Percentiles rank a stretch among this genome's conserved stretches.
Conservation (phyloP, 805 yeast genomes). For the Teunomyces funiuensis region DNA sequence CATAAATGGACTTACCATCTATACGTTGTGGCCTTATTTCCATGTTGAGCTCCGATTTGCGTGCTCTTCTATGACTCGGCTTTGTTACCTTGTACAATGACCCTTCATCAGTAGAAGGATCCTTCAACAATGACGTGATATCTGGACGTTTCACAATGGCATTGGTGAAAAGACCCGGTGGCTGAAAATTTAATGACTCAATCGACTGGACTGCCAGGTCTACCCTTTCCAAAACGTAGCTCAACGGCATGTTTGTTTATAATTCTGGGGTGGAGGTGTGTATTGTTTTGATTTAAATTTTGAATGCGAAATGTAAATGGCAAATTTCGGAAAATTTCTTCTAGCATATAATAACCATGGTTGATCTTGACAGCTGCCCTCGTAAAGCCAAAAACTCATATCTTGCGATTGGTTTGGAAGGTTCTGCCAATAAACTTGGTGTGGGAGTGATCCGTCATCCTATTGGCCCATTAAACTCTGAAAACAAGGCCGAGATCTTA, state of each 20-base stretch:
- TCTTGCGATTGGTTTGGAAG: constrained; percentile 89
- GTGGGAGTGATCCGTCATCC: constrained; percentile 86
- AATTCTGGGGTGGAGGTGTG: no score
- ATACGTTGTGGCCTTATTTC: constrained; percentile 43
- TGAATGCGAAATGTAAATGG: neutral
- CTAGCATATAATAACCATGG: no score
- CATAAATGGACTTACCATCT: constrained; percentile 46
- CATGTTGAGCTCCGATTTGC: constrained; percentile 6
- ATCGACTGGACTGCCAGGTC: constrained; percentile 43
- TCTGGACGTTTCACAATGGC: constrained; percentile 53
- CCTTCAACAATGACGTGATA: constrained; percentile 58
- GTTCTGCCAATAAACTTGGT: constrained; percentile 95
- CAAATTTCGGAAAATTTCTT: neutral
- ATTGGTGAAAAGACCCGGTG: constrained; percentile 66
- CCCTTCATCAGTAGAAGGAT: constrained; percentile 54
- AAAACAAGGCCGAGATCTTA: constrained; percentile 70
- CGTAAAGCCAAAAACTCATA: constrained; percentile 50
- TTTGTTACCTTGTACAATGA: constrained; percentile 46
- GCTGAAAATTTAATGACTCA: constrained; percentile 45
- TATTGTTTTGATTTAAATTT: neutral
- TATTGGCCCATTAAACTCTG: constrained; percentile 52
- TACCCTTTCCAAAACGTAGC: constrained; percentile 29
- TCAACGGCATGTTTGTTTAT: constrained; percentile 12
- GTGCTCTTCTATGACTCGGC: constrained; percentile 8
- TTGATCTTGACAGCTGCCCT: constrained; percentile 46